phyloP scores from a whole-genome alignment of 2,329 filamentous ascomycete genomes.

The Fusarium hainanense region DNA sequence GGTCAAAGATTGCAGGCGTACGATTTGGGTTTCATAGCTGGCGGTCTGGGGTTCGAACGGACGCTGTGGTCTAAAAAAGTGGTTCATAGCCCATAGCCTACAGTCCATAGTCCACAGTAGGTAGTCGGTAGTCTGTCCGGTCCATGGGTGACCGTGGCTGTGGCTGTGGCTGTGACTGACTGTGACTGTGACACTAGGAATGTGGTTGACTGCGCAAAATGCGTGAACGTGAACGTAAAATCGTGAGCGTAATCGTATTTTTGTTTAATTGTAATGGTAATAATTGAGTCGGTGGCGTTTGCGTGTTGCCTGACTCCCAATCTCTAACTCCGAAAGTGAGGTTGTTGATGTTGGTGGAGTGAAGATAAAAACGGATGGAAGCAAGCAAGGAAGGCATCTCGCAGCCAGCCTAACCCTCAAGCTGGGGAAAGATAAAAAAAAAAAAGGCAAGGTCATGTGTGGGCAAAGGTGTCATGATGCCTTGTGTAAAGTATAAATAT shows the following conservation, averaged over 20 bases:
- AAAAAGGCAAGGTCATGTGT: neutral
- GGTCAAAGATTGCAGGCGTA: neutral
- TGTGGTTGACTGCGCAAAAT: no score
- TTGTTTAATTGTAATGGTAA: neutral
- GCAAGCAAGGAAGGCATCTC: no score
- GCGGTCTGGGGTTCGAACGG: neutral
- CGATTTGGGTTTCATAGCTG: neutral
- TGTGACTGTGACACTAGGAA: neutral
- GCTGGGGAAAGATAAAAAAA: neutral
- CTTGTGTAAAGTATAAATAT: neutral
- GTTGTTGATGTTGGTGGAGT: no score
- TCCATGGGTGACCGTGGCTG: neutral
- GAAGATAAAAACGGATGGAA: no score
- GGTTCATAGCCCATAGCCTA: neutral
- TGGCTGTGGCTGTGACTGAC: neutral
- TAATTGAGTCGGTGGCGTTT: neutral
- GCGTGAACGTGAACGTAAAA: no score
- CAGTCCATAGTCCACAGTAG: no score
- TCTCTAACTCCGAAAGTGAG: neutral
- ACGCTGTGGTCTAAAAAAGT: accelerated
- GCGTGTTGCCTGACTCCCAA: neutral
- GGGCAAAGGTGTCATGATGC: neutral
- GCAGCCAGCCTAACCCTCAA: neutral
- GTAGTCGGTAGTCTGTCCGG: neutral
- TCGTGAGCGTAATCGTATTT: neutral